phyloP scores from a whole-genome alignment of 164 flowering plant genomes.

The Vitis vinifera region ASM3070453v1 NC_081817.1:20256501-20257000 shows the following conservation, averaged over 20 bases:
- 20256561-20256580: too few species aligned
- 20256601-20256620: conserved; percentile 42
- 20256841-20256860: conserved; percentile 70
- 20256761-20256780: background rate
- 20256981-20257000: too few species aligned
- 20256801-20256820: background rate
- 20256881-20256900: conserved; percentile 85
- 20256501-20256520: too few species aligned
- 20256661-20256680: conserved; percentile 61
- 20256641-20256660: conserved; percentile 59
- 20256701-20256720: conserved; percentile 70
- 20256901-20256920: conserved; percentile 62
- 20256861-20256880: conserved; percentile 58
- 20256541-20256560: too few species aligned
- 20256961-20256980: too few species aligned
- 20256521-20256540: too few species aligned
- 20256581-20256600: conserved; percentile 31
- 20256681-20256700: conserved; percentile 54
- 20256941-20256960: background rate
- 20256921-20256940: conserved; percentile 52
- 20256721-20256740: conserved; percentile 75
- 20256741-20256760: conserved; percentile 45
- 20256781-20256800: background rate
- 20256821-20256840: conserved; percentile 29
- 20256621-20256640: conserved; percentile 41